Evolutionary conservation across 345 rosid genomes (phyloP).

Genomic region (Rhodomyrtus tomentosa): DNA sequence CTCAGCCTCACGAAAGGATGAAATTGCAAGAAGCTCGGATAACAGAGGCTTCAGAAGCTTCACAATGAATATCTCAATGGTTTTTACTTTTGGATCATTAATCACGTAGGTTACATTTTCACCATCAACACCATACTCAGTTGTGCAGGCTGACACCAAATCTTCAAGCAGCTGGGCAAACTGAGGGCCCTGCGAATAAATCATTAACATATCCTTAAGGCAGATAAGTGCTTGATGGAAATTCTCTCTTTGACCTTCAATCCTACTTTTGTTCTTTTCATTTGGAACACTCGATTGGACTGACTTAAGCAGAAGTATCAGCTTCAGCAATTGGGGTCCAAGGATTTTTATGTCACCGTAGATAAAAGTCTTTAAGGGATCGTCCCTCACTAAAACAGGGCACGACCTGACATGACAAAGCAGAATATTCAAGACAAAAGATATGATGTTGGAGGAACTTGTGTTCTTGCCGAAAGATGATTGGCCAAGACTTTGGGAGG

Average conservation of each 20-base stretch:
- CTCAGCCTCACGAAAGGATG: conserved; percentile 44
- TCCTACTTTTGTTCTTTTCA: conserved; percentile 24
- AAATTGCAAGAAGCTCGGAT: conserved; percentile 32
- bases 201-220: conserved; percentile 49
- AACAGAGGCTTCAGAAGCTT: conserved; percentile 46
- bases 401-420: conserved; percentile 44
- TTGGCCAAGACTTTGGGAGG: conserved; percentile 47
- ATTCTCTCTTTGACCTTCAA: conserved; percentile 43
- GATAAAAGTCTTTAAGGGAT: conserved; percentile 41
- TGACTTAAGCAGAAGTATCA: conserved; percentile 38
- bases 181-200: conserved; percentile 24
- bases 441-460: conserved; percentile 20
- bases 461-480: conserved; percentile 24
- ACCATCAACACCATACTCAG: conserved; percentile 18
- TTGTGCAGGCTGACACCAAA: conserved; percentile 34
- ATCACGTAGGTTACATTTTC: conserved; percentile 28
- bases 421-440: conserved; percentile 44
- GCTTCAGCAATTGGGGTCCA: conserved; percentile 54
- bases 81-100: conserved; percentile 36
- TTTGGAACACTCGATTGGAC: conserved; percentile 13
- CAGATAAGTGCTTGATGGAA: conserved; percentile 48
- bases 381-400: conserved; percentile 28
- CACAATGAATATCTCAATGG: conserved; percentile 28
- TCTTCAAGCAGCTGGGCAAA: conserved; percentile 45
- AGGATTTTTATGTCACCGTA: conserved; percentile 50